phyloP scores from a whole-genome alignment of 768 basidiomycete species.

The Pulveroboletus sp. region DNA sequence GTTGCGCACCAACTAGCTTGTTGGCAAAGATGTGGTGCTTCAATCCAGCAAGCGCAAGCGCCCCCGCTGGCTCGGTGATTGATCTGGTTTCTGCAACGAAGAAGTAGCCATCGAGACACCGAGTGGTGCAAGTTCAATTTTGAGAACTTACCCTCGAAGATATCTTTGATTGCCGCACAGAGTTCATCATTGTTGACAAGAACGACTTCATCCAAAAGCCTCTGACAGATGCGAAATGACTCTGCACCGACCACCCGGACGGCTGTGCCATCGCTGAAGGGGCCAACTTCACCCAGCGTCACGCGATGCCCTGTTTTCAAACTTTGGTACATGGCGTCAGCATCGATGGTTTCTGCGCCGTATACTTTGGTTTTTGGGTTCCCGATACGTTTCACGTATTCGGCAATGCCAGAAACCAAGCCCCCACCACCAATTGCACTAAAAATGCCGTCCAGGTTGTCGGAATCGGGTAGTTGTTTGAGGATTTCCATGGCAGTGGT shows the following conservation, averaged over 20 bases:
- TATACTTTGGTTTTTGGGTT: conserved; percentile 74
- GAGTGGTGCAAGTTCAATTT: background rate
- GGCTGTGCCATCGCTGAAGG: conserved; percentile 96
- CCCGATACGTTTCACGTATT: conserved; percentile 92
- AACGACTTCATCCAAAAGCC: conserved; percentile 76
- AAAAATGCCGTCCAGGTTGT: conserved; percentile 79
- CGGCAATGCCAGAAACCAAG: conserved; percentile 81
- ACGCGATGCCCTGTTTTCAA: conserved; percentile 77
- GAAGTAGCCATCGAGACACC: background rate
- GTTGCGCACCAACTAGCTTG: conserved; percentile 74
- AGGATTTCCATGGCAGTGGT: conserved; percentile 93
- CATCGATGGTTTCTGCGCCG: conserved; percentile 94
- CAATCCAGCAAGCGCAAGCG: conserved; percentile 85
- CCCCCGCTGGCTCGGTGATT: conserved; percentile 94
- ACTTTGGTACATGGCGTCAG: conserved; percentile 88
- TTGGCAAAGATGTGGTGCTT: conserved; percentile 84
- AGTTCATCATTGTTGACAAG: conserved; percentile 93
- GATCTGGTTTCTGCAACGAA: conserved; percentile 71
- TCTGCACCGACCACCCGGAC: conserved; percentile 95
- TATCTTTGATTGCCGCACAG: conserved; percentile 97
- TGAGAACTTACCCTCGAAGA: conserved; percentile 77
- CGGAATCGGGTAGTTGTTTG: conserved; percentile 77
- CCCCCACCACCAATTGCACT: conserved; percentile 94
- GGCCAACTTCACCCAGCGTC: conserved; percentile 83
- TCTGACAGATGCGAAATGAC: conserved; percentile 86